Percentiles rank a stretch among this genome's conserved stretches.
phyloP scores from a whole-genome alignment of 192 early-diverging fungal genomes.

The Coemansia sp. region DNA sequence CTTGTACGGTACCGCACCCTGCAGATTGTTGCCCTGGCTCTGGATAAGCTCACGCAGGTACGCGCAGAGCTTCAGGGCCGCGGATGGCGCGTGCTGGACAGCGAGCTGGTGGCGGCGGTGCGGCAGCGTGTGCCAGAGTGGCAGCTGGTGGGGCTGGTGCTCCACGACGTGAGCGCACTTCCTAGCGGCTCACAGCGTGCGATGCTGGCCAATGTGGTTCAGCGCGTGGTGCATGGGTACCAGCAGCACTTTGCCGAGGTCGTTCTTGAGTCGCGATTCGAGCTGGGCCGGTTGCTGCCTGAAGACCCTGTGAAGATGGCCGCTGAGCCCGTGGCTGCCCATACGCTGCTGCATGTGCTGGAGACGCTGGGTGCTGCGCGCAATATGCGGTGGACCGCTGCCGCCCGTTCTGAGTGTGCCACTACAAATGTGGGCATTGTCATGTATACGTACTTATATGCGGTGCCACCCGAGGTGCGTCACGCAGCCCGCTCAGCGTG shows the following conservation, averaged over 20 bases:
- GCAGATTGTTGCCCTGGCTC: constrained; percentile 30
- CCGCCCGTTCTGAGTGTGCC: neutral
- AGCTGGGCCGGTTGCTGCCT: constrained; percentile 33
- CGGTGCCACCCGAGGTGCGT: constrained; percentile 34
- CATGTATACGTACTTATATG: constrained; percentile 25
- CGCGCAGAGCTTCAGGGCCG: constrained; percentile 28
- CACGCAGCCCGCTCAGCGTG: constrained; percentile 21
- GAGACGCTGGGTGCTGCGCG: constrained; percentile 20
- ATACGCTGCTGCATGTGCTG: constrained; percentile 32
- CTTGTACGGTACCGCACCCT: constrained; percentile 48
- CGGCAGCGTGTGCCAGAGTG: constrained; percentile 47
- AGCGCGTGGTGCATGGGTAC: constrained; percentile 45
- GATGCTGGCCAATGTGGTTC: constrained; percentile 27
- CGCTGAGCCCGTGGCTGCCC: constrained; percentile 22
- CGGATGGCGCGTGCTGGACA: constrained; percentile 29
- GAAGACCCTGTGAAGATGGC: constrained; percentile 15
- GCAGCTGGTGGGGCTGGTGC: constrained; percentile 23
- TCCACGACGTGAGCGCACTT: constrained; percentile 14
- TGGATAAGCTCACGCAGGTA: constrained; percentile 35
- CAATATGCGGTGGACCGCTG: constrained; percentile 26
- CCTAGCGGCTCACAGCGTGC: constrained; percentile 1
- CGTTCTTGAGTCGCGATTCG: constrained; percentile 36
- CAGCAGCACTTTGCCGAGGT: constrained; percentile 41
- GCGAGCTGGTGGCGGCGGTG: constrained; percentile 28
- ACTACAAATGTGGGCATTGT: constrained; percentile 29